Base-by-base conservation (phyloP, 2,329 filamentous ascomycete species). In the Botrytis sinoallii region DNA sequence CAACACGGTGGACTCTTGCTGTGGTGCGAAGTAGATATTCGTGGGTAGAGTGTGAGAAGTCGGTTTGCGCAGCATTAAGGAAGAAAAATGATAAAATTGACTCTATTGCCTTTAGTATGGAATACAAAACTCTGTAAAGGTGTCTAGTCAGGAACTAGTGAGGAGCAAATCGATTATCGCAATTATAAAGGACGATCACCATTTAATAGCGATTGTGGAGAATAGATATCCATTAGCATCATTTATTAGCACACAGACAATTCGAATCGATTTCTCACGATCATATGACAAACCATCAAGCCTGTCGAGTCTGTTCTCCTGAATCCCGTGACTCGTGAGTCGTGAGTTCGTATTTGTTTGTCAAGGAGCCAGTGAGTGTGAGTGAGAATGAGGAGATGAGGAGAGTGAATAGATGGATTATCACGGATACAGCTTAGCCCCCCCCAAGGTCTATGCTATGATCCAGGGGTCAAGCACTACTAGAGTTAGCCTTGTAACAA, bases 161-260 rank as follows among this genome's bases (percentile, higher is more conserved):
- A 57, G 10, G 48, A 52, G 35, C 52, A 57, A 55, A 68, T 68
- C 29, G 48, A 68, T 57, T 57, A 68, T 68, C 66, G 48, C 35
- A 68, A 68, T 68, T 22, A 68, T 57, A 57, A 68, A 68, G 42
- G 66, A 32, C 35, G 66, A 68, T 68, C 66, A 57, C 48, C 35
- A 40, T 68, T 48, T 55, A 35, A 22, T 61, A 61, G 22, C 59
- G 59, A 61, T n/a, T 55, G n/a, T 29, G 14, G 52, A 29, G 25
- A 55, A 55, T 55, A 29, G 52, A 29, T 55, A 55, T 29, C n/a
- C 52, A 52, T 35, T 4, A 3, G 22, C 22, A 55, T 55, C 46
- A 67, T 38, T n/a, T 55, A 18, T 10, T 40, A 40, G 22, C 35
- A 38, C 44, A 67, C 32, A 40, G 22, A 29, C 46, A 14, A 40